Percentiles rank a stretch among this genome's conserved stretches.
Evolutionary conservation across 2,329 filamentous ascomycete genomes (phyloP).

Genomic region (Aspergillus tamarii): DNA sequence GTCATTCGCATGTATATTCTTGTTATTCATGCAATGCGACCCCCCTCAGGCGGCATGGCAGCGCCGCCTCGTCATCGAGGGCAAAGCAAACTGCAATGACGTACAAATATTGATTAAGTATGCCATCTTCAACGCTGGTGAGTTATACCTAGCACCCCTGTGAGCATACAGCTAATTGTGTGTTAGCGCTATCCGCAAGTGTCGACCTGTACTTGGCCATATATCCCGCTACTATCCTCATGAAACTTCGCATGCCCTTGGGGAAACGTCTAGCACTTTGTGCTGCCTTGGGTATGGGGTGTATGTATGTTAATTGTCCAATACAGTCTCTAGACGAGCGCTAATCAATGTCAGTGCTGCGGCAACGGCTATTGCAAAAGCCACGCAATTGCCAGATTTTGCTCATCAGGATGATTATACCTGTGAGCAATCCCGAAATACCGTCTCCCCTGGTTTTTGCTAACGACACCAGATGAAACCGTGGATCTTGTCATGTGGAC

Average conservation of each 20-base stretch:
- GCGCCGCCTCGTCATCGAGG: slow-evolving; percentile 27
- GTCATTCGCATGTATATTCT: slow-evolving; percentile 41
- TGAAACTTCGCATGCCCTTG: slow-evolving; percentile 36
- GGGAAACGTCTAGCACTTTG: slow-evolving; percentile 35
- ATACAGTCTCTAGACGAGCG: no score
- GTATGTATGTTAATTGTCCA: slow-evolving; percentile 26
- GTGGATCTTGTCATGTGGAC: slow-evolving; percentile 53
- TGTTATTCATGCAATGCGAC: slow-evolving; percentile 49
- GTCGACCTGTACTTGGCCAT: slow-evolving; percentile 39
- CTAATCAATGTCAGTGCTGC: slow-evolving; percentile 28
- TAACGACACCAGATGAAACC: slow-evolving; percentile 34
- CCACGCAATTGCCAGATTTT: slow-evolving; percentile 32
- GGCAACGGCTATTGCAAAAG: slow-evolving; percentile 38
- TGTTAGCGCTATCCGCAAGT: slow-evolving; percentile 32
- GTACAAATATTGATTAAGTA: slow-evolving; percentile 43
- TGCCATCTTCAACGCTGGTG: slow-evolving; percentile 42
- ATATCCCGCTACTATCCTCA: slow-evolving; percentile 36
- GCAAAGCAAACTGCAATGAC: slow-evolving; percentile 40
- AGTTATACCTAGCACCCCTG: slow-evolving; percentile 29
- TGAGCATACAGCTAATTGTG: neutral
- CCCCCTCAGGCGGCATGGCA: slow-evolving; percentile 48
- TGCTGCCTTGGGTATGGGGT: slow-evolving; percentile 34
- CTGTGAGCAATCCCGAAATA: slow-evolving; percentile 20
- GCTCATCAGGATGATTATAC: slow-evolving; percentile 32
- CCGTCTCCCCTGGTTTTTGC: neutral